Base-by-base conservation (phyloP, 805 yeast species). In the Clavispora fructus region DNA sequence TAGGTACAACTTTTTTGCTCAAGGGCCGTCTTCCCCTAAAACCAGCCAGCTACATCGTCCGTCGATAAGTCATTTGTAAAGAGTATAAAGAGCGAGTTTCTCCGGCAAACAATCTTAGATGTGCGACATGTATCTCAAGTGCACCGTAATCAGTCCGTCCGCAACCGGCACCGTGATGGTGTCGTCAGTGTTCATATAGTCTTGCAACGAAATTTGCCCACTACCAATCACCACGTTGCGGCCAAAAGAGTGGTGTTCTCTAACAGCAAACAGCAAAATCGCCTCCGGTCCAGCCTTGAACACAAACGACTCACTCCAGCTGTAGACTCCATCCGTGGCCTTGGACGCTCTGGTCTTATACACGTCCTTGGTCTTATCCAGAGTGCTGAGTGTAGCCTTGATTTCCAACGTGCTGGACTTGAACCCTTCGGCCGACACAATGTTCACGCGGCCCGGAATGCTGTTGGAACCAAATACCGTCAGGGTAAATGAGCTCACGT, bases 231-330 rank as follows among this genome's bases (percentile, higher is more conserved):
- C 86, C 26, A 71, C 68, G 54, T 79, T 83, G 58, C 84, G 82
- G 33, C 95, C 90, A 55, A 91, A 75, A 2, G 80, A 76, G 61
- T 87, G 94, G 58, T 79, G 85, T 30, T 82, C 80, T 37, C 79
- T 71, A 26, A 87, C 78, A 35, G 74, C 72, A 57, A 92, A 78
- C 3, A 79, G 68, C 37, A 91, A 57, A 45, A 70, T 74, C 4
- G 83, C 82, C 10, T 78, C 83, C 5, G 82, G 65, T 5, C 83
- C 71, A 6, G 92, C 83, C 57, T 78, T 81, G 69, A 91, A 86
- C 5, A 82, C 73, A 49, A 77, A 71, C 17, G 81, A 70, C 59
- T 88, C 96, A 48, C 80, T 74, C 80, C 85, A 83, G 46, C 62
- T 68, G 41, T 71, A 69, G 1, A 57, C 7, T 1, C 82, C 83